phyloP scores from a whole-genome alignment of 352 stramenopile species.

The Blastocystis sp. region DNA sequence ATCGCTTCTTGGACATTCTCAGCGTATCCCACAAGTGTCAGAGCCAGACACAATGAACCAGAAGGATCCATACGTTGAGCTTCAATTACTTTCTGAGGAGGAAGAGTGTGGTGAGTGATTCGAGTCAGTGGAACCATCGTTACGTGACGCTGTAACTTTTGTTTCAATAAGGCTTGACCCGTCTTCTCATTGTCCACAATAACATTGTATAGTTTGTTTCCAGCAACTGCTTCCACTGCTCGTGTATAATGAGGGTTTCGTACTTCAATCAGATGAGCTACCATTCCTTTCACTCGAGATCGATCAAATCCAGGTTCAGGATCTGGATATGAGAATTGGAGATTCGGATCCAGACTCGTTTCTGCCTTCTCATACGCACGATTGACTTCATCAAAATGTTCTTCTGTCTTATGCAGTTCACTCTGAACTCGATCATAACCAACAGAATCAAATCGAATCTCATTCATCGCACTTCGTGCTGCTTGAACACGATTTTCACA shows the following conservation, averaged over 20 bases:
- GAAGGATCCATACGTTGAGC: background rate
- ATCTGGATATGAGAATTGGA: conserved; percentile 83
- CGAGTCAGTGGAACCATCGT: conserved; percentile 97
- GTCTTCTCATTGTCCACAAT: conserved; percentile 96
- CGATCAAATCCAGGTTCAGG: conserved; percentile 85
- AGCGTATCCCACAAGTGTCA: conserved; percentile 69
- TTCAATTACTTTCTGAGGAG: background rate
- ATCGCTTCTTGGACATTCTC: conserved; percentile 85
- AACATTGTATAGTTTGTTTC: conserved; percentile 94
- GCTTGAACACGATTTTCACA: background rate
- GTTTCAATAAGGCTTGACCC: conserved; percentile 91
- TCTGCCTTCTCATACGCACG: conserved; percentile 6
- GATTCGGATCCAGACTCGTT: background rate
- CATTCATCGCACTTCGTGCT: background rate
- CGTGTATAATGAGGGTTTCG: conserved; percentile 84
- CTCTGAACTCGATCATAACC: background rate
- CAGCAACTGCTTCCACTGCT: conserved; percentile 91
- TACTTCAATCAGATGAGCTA: conserved; percentile 88
- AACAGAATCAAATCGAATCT: background rate
- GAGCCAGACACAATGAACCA: background rate
- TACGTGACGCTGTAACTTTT: conserved; percentile 85
- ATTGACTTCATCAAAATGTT: background rate
- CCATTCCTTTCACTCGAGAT: conserved; percentile 87
- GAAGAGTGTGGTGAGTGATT: conserved; percentile 76
- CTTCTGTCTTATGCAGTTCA: background rate